Evolutionary conservation across 106 monocot species (phyloP).

Genomic region (Amphibolis antarctica): DNA sequence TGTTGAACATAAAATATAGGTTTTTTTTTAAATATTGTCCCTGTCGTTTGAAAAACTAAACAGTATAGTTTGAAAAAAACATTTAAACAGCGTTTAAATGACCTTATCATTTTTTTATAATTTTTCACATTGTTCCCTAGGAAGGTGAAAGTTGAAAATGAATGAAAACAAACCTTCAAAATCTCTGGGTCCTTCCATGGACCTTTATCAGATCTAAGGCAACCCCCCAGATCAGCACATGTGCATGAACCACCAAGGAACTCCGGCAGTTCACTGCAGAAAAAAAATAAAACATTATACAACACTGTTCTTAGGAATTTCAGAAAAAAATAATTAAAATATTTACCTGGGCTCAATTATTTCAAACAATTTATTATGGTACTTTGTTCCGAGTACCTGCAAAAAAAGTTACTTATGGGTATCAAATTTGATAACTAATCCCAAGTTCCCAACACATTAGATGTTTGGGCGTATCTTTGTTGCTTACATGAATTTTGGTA

Average conservation of each 20-base stretch:
- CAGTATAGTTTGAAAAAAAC: too few relatives aligned
- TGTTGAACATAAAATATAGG: too few relatives aligned
- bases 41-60: too few relatives aligned
- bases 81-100: too few relatives aligned
- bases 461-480: not conserved
- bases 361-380: slow-evolving; percentile 53
- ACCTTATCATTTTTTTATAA: too few relatives aligned
- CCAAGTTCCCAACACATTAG: too few relatives aligned
- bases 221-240: slow-evolving; percentile 74
- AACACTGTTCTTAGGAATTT: not conserved
- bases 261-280: slow-evolving; percentile 60
- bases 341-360: slow-evolving; percentile 53
- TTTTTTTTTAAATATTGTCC: too few relatives aligned
- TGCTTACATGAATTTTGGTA: slow-evolving; percentile 59
- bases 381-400: slow-evolving; percentile 65
- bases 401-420: slow-evolving; percentile 1
- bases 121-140: not conserved
- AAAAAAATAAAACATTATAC: not conserved
- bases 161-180: slow-evolving; percentile 36
- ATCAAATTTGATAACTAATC: not conserved
- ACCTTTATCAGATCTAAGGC: slow-evolving; percentile 72
- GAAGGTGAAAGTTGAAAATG: slow-evolving; percentile 1
- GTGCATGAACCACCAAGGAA: slow-evolving; percentile 86
- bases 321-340: slow-evolving; percentile 3
- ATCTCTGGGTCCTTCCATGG: slow-evolving; percentile 81